Percentiles rank a stretch among this genome's conserved stretches.
Conservation (phyloP, 768 basidiomycete species). For the Leccinum rimulosum region DNA sequence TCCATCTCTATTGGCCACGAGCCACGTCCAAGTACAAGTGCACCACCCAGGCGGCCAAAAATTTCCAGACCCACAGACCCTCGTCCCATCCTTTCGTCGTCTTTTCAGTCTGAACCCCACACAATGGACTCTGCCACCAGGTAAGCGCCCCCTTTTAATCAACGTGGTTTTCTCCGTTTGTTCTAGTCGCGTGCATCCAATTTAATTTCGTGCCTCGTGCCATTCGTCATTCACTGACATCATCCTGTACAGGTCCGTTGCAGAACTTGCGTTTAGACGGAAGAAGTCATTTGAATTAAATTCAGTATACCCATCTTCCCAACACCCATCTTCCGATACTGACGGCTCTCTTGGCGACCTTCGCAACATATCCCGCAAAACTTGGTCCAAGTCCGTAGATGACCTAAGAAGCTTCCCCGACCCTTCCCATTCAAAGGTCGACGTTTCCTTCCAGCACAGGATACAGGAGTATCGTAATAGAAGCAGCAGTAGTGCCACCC, state of each 20-base stretch:
- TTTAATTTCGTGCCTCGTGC: conserved; percentile 7
- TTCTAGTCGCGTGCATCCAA: conserved; percentile 5
- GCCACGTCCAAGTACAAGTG: conserved; percentile 47
- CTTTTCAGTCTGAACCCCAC: conserved; percentile 46
- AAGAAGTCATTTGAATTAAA: conserved; percentile 46
- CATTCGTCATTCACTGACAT: conserved; percentile 20
- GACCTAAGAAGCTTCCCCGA: conserved; percentile 61
- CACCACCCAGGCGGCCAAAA: conserved; percentile 63
- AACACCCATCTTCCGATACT: conserved; percentile 27
- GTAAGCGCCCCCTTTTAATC: conserved; percentile 38
- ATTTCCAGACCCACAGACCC: conserved; percentile 86
- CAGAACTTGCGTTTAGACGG: conserved; percentile 54
- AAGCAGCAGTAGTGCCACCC: conserved; percentile 55
- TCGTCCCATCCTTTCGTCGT: conserved; percentile 56
- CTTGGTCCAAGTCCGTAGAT: conserved; percentile 80
- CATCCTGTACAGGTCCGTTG: conserved; percentile 50
- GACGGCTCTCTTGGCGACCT: conserved; percentile 59
- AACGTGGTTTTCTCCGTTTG: background rate
- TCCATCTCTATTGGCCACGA: conserved; percentile 39
- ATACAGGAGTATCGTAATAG: conserved; percentile 63
- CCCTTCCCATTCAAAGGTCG: conserved; percentile 35
- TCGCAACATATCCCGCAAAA: conserved; percentile 63
- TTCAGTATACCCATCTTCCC: conserved; percentile 31
- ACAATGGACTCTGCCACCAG: conserved; percentile 43
- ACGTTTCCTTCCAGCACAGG: conserved; percentile 56